These are phyloP conservation scores for Phytophthora sp. DNA, from an alignment of 352 stramenopile genomes.

Conservation along the genomic window DNA sequence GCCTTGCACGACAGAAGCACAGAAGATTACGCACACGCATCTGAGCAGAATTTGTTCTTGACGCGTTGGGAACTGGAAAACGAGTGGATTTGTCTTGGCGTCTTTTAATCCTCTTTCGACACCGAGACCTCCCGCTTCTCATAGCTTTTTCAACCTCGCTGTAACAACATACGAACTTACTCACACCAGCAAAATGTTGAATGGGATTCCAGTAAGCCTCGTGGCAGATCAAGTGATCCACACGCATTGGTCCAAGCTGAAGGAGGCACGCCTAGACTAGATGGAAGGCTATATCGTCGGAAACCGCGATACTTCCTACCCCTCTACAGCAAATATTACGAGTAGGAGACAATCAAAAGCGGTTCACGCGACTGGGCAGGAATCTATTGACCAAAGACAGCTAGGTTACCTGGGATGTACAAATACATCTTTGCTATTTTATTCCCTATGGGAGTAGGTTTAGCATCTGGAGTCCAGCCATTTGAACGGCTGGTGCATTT, in stretches of 20 bases:
- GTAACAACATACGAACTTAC: slow-evolving; percentile 39
- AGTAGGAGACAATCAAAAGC: slow-evolving; percentile 9
- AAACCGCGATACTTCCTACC: slow-evolving; percentile 21
- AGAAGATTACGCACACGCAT: slow-evolving; percentile 28
- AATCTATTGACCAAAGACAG: background rate
- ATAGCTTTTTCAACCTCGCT: slow-evolving; percentile 47
- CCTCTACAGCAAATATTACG: background rate
- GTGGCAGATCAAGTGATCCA: slow-evolving; percentile 41
- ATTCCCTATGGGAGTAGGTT: too few species aligned
- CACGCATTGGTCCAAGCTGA: slow-evolving; percentile 37
- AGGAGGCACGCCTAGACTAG: slow-evolving; percentile 20
- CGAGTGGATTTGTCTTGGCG: slow-evolving; percentile 38
- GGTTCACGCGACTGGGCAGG: background rate
- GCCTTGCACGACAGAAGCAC: slow-evolving; percentile 41
- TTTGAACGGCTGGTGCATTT: too few species aligned
- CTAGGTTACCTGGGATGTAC: background rate
- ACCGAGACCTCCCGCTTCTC: slow-evolving; percentile 40
- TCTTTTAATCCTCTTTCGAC: slow-evolving; percentile 43
- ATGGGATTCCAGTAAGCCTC: slow-evolving; percentile 21
- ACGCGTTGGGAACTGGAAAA: slow-evolving; percentile 40
- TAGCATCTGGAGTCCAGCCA: too few species aligned
- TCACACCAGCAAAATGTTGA: slow-evolving; percentile 20
- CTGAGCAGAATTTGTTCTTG: slow-evolving; percentile 17
- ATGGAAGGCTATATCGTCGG: slow-evolving; percentile 24
- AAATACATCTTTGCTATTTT: too few species aligned